Conservation (phyloP, 2,329 filamentous ascomycete genomes). For the Pseudocercospora vitis region DNA sequence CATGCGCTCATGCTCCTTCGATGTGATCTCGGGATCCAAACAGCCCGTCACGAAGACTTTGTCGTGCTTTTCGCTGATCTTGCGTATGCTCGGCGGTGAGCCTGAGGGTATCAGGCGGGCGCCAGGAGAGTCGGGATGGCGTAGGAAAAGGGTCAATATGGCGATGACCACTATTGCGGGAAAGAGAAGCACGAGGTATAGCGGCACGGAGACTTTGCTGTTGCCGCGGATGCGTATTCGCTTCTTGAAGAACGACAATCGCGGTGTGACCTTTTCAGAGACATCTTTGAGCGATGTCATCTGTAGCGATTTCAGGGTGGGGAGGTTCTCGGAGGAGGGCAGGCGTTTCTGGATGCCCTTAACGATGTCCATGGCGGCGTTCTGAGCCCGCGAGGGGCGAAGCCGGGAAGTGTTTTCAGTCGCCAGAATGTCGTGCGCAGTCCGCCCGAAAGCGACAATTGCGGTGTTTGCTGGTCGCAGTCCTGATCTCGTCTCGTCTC, state of each 20-base stretch:
- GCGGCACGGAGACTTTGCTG: conserved; percentile 85
- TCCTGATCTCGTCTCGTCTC: no score
- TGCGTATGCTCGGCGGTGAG: conserved; percentile 79
- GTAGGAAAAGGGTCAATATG: conserved; percentile 84
- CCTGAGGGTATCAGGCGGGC: conserved; percentile 85
- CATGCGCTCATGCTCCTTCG: conserved; percentile 69
- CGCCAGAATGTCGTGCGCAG: conserved; percentile 13
- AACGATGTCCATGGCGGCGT: conserved; percentile 44
- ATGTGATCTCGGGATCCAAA: conserved; percentile 69
- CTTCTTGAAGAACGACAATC: conserved; percentile 77
- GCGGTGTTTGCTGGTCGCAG: no score
- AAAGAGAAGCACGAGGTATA: conserved; percentile 90
- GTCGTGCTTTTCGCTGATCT: conserved; percentile 96
- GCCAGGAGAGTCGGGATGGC: conserved; percentile 79
- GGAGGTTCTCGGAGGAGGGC: conserved; percentile 45
- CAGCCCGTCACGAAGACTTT: conserved; percentile 95
- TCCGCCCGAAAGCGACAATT: no score
- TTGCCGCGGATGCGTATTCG: conserved; percentile 88
- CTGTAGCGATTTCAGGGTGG: conserved; percentile 46
- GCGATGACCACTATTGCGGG: conserved; percentile 87
- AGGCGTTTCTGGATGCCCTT: conserved; percentile 48
- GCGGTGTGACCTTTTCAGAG: conserved; percentile 47
- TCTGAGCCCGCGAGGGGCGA: conserved; percentile 25
- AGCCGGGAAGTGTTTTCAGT: conserved; percentile 20
- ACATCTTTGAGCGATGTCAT: conserved; percentile 39